Percentiles rank a stretch among this genome's conserved stretches.
Conservation (phyloP, 2,329 filamentous ascomycete species). For the Paraphaeosphaeria minitans region DNA sequence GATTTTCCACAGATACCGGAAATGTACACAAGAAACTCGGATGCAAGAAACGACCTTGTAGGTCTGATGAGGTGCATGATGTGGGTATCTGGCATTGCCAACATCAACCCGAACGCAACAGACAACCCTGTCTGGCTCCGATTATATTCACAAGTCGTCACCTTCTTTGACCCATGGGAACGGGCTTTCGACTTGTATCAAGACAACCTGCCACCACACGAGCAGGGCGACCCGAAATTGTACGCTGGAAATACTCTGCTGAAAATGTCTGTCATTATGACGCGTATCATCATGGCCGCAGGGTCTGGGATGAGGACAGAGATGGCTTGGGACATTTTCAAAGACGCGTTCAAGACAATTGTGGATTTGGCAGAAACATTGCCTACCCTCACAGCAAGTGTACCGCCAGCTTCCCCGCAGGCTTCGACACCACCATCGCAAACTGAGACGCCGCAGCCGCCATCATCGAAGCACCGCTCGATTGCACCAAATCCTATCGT, state of each 20-base stretch:
- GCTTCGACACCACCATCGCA: slow-evolving; percentile 19
- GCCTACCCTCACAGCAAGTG: slow-evolving; percentile 20
- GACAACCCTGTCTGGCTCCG: slow-evolving; percentile 27
- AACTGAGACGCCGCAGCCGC: slow-evolving; percentile 11
- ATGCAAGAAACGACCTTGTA: slow-evolving; percentile 33
- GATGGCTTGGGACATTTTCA: slow-evolving; percentile 30
- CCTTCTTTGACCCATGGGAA: slow-evolving; percentile 27
- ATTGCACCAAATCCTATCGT: slow-evolving; percentile 26
- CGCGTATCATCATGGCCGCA: slow-evolving; percentile 25
- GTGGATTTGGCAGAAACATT: slow-evolving; percentile 36
- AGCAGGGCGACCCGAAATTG: slow-evolving; percentile 28
- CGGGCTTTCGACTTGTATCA: slow-evolving; percentile 26
- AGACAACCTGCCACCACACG: slow-evolving; percentile 20
- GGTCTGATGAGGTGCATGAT: slow-evolving; percentile 33
- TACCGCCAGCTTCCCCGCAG: slow-evolving; percentile 15
- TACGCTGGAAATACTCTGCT: slow-evolving; percentile 33
- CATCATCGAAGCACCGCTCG: slow-evolving; percentile 15
- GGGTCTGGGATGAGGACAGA: slow-evolving; percentile 24
- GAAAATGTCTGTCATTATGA: slow-evolving; percentile 30
- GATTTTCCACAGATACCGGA: slow-evolving; percentile 26
- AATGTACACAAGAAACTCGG: slow-evolving; percentile 23
- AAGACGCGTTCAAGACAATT: slow-evolving; percentile 29
- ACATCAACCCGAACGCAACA: slow-evolving; percentile 24
- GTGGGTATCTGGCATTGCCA: slow-evolving; percentile 32
- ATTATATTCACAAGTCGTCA: slow-evolving; percentile 24